Conservation (phyloP, 78 protist genomes). For the Guillardia theta region DNA sequence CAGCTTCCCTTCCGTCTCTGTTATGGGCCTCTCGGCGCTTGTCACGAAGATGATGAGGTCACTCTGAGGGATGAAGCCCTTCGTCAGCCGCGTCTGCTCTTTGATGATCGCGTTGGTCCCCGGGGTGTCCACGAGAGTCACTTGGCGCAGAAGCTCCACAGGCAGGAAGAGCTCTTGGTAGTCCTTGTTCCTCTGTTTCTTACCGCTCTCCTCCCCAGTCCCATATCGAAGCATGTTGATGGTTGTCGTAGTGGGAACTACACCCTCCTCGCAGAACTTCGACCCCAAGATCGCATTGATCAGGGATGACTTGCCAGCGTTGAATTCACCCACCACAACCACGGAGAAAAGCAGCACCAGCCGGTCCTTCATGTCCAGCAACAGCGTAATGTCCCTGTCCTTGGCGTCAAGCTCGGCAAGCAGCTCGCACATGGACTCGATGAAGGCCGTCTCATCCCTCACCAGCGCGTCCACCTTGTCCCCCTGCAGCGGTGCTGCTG, state of each 20-base stretch:
- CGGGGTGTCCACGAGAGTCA: slow-evolving; percentile 29
- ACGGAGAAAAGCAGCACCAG: background rate
- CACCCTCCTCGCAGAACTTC: slow-evolving; percentile 32
- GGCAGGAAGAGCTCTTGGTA: slow-evolving; percentile 18
- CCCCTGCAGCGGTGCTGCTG: background rate
- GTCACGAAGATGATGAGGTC: slow-evolving; percentile 25
- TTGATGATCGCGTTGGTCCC: slow-evolving; percentile 28
- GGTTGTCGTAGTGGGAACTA: background rate
- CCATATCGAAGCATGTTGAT: slow-evolving; percentile 25
- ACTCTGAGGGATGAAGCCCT: slow-evolving; percentile 33
- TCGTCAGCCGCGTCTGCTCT: slow-evolving; percentile 23
- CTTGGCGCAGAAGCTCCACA: background rate
- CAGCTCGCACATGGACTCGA: slow-evolving; percentile 38
- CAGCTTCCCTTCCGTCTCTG: slow-evolving; percentile 23
- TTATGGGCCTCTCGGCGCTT: background rate
- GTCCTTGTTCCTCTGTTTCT: background rate
- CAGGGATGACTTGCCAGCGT: slow-evolving; percentile 10
- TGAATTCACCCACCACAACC: slow-evolving; percentile 22
- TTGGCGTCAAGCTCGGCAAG: background rate
- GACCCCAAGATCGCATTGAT: background rate
- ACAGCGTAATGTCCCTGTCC: background rate
- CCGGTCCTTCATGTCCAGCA: background rate
- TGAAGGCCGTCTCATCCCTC: background rate
- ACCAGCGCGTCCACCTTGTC: background rate
- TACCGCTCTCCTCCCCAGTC: background rate